Evolutionary conservation across 1,284 basidiomycete species (phyloP), one percentile per base, ranked within the genome.

Genomic region (Termitomyces sp.): DNA sequence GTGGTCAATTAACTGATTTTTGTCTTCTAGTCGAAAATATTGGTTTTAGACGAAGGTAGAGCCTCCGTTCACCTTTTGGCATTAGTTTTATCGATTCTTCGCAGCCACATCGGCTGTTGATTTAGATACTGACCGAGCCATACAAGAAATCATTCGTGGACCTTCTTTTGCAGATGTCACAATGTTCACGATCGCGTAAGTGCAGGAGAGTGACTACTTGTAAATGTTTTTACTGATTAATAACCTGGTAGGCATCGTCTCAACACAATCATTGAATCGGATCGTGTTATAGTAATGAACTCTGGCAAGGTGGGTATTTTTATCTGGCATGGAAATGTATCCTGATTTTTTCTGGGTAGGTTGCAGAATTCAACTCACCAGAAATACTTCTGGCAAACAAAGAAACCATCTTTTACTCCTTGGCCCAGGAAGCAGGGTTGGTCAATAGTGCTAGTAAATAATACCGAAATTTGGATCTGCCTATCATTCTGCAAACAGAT

Each of bases 201-300:
- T 44, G 38, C 33, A 36, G n/a, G n/a, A 21, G 15, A 7, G 7
- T 39, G 19, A 19, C 34, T 24, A 45, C 12, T 36, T 52, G 50
- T 8, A 28, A n/a, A 19, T 36, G 15, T 10, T 36, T 26, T 36
- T 5, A 13, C 42, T 50, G 9, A 38, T 42, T n/a, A 36, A 30
- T 28, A 19, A 28, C 17, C 2, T 57, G 42, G 50, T 61, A 91
- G 91, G 19, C 92, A 94, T 68, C 83, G 93, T 1, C 74, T 97
- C 53, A 92, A 95, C 67, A 97, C 94, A 3, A 95, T 98, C 64
- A 82, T 96, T 56, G 87, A 94, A 63, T 92, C 86, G 39, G 87
- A 91, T 61, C 82, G 86, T 34, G 84, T 98, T 10, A 70, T 97
- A 28, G 94, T 97, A 12, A 82, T 98, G 70, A 84, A 88, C 60